phyloP scores from a whole-genome alignment of 495 filamentous ascomycete species.

The Penicillium ochrochloron region DNA sequence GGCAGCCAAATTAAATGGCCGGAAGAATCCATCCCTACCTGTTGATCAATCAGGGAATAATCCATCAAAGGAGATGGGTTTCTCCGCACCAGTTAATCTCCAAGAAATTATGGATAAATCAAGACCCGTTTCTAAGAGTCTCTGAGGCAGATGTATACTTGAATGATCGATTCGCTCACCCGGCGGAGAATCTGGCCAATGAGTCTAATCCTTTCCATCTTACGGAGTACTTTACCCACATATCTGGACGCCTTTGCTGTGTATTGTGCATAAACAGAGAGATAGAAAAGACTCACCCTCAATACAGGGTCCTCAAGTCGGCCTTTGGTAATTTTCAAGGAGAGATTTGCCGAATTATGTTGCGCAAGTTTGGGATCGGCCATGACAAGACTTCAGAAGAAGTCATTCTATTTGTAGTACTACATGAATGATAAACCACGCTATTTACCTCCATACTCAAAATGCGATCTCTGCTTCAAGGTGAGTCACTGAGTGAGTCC shows the following conservation, averaged over 20 bases:
- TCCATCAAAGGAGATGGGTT: not conserved
- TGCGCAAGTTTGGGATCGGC: no score
- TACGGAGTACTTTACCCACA: not conserved
- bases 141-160: not conserved
- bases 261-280: no score
- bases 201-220: not conserved
- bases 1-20: conserved; percentile 1
- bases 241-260: no score
- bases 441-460: not conserved
- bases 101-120: not conserved
- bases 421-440: not conserved
- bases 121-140: not conserved
- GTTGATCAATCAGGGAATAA: not conserved
- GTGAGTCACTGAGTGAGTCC: not conserved
- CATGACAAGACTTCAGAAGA: no score
- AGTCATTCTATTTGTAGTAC: no score
- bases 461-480: not conserved
- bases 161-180: not conserved
- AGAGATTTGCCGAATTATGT: no score
- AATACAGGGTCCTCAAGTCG: no score
- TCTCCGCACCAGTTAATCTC: not conserved
- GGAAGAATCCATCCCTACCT: not conserved
- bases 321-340: no score
- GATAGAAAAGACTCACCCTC: no score
- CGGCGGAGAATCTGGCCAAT: not conserved